Base-by-base conservation (phyloP, 352 stramenopile genomes). In the Globisporangium canariense region DNA sequence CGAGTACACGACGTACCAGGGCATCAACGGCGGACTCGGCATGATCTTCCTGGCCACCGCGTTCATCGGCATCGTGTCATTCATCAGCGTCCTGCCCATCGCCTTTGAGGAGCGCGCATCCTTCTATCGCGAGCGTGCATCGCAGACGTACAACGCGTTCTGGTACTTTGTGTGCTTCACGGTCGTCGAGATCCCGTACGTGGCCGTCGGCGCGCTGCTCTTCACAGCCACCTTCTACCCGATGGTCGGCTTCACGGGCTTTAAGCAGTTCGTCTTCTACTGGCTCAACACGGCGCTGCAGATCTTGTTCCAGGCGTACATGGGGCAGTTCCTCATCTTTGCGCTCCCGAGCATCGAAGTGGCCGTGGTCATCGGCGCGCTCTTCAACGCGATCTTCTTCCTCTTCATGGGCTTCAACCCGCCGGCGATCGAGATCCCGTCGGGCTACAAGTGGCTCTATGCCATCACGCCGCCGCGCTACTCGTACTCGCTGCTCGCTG, bases 71-170 rank as follows among this genome's bases (percentile, higher is more conserved):
- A 76, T 94, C 51, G 84, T 91, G 18, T 80, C 76, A 34, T 78
- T 96, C 56, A 75, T 90, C 52, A 86, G 69, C 4, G 76, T 89
- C 18, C 52, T 97, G 3, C 76, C 86, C 10, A 68, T 96, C 11
- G 76, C 94, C 49, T 77, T 87, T 58, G 75, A 83, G 50, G 88
- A 98, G 56, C 81, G 93, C 46, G 86, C 86, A 38, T 83, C 90
- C 46, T 98, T 94, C 67, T 97, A 97, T 75, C 73, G 88, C 3
- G 90, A 98, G 65, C 86, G 91, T 36, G 76, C 82, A n/a, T 79
- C 86, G 1, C 63, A 84, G 56, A 97, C 93, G 72, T 98, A 97
- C 61, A 71, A 75, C 20, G 61, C 80, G 40, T 47, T 74, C 14
- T 78, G 83, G 55, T 91, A 97, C 52, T 77, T 76, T 46, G 54